Conservation (phyloP, 371 early-diverging fungal genomes). For the Zychaea mexicana region DNA sequence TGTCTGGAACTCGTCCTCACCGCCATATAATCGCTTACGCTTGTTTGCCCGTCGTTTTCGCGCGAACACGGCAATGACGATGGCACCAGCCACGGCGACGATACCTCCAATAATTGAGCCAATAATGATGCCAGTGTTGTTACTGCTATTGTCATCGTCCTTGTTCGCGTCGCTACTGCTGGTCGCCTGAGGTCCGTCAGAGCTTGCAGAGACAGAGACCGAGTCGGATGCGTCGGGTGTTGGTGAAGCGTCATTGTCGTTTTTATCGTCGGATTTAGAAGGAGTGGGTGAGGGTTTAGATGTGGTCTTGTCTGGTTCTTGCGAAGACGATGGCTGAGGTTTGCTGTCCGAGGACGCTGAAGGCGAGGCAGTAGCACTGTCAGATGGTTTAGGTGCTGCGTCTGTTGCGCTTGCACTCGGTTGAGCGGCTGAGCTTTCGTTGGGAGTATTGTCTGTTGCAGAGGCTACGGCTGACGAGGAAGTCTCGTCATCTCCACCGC, state of each 20-base stretch:
- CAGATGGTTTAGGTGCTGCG: background rate
- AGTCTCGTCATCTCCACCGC: slow-evolving; percentile 1
- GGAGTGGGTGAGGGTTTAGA: slow-evolving; percentile 7
- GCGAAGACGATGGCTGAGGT: background rate
- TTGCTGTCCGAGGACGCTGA: background rate
- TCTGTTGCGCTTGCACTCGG: background rate
- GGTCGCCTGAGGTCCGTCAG: slow-evolving; percentile 8
- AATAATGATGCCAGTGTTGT: slow-evolving; percentile 38
- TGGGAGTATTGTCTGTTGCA: background rate
- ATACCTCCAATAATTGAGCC: slow-evolving; percentile 46
- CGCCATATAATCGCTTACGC: slow-evolving; percentile 27
- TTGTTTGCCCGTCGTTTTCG: slow-evolving; percentile 21
- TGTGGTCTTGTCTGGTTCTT: background rate
- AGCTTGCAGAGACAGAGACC: slow-evolving; percentile 2
- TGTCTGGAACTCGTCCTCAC: slow-evolving; percentile 13
- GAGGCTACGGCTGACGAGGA: slow-evolving; percentile 5
- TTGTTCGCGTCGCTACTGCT: background rate
- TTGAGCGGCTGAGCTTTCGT: background rate
- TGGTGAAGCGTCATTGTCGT: background rate
- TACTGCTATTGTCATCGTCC: slow-evolving; percentile 7
- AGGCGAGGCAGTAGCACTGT: background rate
- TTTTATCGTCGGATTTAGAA: background rate
- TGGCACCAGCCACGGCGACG: slow-evolving; percentile 35
- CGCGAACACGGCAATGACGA: slow-evolving; percentile 43
- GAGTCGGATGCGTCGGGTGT: slow-evolving; percentile 6